These are phyloP conservation scores for Dactylellina drechsleri DNA, from an alignment of 2,329 filamentous ascomycete species.

Conservation along the genomic window DNA sequence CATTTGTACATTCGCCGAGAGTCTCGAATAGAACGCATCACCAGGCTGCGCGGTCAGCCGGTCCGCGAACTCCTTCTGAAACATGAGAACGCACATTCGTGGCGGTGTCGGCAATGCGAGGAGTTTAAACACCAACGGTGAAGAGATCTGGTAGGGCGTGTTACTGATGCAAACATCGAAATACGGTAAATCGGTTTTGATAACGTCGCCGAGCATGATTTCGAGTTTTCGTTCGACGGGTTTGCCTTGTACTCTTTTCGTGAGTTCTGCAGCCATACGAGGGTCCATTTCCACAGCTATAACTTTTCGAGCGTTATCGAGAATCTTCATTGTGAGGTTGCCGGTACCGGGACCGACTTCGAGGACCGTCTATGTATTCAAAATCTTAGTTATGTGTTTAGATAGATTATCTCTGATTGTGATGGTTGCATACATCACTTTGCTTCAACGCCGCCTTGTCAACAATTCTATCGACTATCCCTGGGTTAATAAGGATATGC, in stretches of 20 bases:
- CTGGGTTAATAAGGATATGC: constrained; percentile 92
- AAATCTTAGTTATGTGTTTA: constrained; percentile 19
- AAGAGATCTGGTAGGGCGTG: constrained; percentile 83
- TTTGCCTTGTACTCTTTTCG: constrained; percentile 90
- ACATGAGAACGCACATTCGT: constrained; percentile 88
- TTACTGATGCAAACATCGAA: constrained; percentile 88
- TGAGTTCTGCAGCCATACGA: constrained; percentile 94
- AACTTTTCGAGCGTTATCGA: constrained; percentile 84
- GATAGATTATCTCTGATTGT: neutral
- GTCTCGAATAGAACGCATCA: constrained; percentile 87
- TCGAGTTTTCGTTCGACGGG: constrained; percentile 85
- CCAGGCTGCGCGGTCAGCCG: constrained; percentile 87
- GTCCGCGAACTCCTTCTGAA: constrained; percentile 93
- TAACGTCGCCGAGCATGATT: constrained; percentile 88
- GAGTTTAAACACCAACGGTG: constrained; percentile 89
- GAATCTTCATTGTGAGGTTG: constrained; percentile 86
- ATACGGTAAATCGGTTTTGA: constrained; percentile 82
- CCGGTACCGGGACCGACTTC: constrained; percentile 92
- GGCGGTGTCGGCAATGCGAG: constrained; percentile 83
- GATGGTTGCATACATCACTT: constrained; percentile 68
- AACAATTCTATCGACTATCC: constrained; percentile 82
- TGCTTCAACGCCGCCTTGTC: constrained; percentile 90
- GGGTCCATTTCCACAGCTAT: constrained; percentile 94
- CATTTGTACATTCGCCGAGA: constrained; percentile 93
- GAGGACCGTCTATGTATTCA: constrained; percentile 70